Percentiles rank a stretch among this genome's conserved stretches.
Evolutionary conservation across 345 rosid genomes (phyloP).

Genomic region (Erysimum cheiranthoides): DNA sequence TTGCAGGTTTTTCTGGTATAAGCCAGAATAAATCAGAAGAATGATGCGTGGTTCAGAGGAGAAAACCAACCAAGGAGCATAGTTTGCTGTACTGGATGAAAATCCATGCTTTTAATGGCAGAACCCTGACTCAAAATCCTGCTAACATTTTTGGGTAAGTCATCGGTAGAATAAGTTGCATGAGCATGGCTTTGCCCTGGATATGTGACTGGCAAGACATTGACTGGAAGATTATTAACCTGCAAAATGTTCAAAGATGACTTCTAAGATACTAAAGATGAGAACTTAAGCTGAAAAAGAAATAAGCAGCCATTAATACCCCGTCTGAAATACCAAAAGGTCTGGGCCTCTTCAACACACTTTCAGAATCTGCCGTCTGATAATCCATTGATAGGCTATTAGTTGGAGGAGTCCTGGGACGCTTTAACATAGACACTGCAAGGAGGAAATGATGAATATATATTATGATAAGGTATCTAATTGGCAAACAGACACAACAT

Average conservation of each 20-base stretch:
- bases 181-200: constrained; percentile 61
- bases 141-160: constrained; percentile 63
- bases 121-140: constrained; percentile 59
- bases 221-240: constrained; percentile 56
- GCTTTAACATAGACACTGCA: constrained; percentile 69
- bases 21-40: constrained; percentile 3
- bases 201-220: constrained; percentile 56
- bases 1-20: constrained; percentile 19
- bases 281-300: constrained; percentile 13
- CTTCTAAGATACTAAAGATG: constrained; percentile 20
- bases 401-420: constrained; percentile 62
- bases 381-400: constrained; percentile 66
- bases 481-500: constrained; percentile 4
- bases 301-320: constrained; percentile 46
- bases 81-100: constrained; percentile 72
- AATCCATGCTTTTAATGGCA: constrained; percentile 74
- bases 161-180: constrained; percentile 56
- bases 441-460: constrained; percentile 31
- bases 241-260: constrained; percentile 38
- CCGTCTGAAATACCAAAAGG: constrained; percentile 68
- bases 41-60: constrained; percentile 3
- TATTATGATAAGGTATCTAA: constrained; percentile 3
- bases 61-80: constrained; percentile 67
- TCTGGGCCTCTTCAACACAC: constrained; percentile 71
- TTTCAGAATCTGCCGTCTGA: constrained; percentile 79